These are phyloP conservation scores for Trichosporon asahii DNA, from an alignment of 1,284 basidiomycete species.

Conservation along the genomic window DNA sequence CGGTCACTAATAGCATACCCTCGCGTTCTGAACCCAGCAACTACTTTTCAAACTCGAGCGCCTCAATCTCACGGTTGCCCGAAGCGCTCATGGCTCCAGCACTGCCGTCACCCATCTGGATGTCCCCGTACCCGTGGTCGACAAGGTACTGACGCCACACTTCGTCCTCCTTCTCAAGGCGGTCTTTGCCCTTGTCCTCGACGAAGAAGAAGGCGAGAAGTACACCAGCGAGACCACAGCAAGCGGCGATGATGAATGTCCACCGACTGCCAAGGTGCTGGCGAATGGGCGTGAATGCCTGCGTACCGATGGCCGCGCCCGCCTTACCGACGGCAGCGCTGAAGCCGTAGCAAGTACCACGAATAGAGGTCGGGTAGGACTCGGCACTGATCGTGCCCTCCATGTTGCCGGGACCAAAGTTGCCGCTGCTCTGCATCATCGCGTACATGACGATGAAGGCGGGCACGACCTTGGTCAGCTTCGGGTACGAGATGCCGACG, in stretches of 20 bases:
- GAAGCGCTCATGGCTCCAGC: constrained; percentile 12
- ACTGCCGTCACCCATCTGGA: constrained; percentile 47
- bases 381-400: constrained; percentile 60
- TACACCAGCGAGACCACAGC: constrained; percentile 43
- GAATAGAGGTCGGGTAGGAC: constrained; percentile 65
- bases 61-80: constrained; percentile 7
- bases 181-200: constrained; percentile 47
- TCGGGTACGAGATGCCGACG: constrained; percentile 64
- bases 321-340: constrained; percentile 66
- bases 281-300: constrained; percentile 59
- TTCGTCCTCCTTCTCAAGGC: constrained; percentile 48
- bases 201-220: constrained; percentile 47
- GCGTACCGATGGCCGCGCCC: constrained; percentile 71
- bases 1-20: no score
- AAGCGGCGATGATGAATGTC: constrained; percentile 43
- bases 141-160: constrained; percentile 47
- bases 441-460: constrained; percentile 28
- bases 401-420: constrained; percentile 71
- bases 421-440: constrained; percentile 55
- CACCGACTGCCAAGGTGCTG: constrained; percentile 38
- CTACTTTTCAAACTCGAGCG: constrained; percentile 8
- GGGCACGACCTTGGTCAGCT: constrained; percentile 63
- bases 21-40: neutral
- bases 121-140: constrained; percentile 32
- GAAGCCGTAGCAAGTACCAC: constrained; percentile 66